Evolutionary conservation across 1,284 basidiomycete species (phyloP).

Genomic region (Cryptococcus sp.): DNA sequence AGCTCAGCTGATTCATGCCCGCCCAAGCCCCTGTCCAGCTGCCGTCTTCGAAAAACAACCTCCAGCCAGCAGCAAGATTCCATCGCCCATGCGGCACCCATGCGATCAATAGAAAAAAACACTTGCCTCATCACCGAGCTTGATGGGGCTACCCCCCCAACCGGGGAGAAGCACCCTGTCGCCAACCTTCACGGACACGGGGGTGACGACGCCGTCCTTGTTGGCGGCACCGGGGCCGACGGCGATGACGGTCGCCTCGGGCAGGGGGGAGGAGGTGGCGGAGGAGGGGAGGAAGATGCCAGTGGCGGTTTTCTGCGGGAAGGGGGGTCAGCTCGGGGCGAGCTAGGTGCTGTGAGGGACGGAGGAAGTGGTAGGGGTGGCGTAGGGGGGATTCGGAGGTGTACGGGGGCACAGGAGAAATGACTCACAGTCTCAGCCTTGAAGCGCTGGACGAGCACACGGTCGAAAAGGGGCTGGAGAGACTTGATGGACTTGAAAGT

Average conservation of each 20-base stretch:
- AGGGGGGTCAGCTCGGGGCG: neutral
- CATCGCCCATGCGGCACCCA: neutral
- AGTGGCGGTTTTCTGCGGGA: conserved; percentile 80
- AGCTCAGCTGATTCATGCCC: neutral
- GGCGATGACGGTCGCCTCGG: conserved; percentile 94
- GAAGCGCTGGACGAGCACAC: conserved; percentile 95
- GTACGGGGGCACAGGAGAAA: neutral
- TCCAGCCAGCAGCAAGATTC: neutral
- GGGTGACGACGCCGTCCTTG: conserved; percentile 77
- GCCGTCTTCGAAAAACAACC: neutral
- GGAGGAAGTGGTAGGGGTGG: neutral
- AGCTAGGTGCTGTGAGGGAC: neutral
- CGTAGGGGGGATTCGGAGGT: neutral
- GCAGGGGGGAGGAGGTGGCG: conserved; percentile 74
- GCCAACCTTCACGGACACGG: conserved; percentile 76
- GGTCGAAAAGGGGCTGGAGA: conserved; percentile 87
- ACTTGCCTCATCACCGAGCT: conserved; percentile 92
- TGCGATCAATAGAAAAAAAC: neutral
- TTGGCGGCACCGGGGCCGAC: conserved; percentile 87
- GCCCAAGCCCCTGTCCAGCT: neutral
- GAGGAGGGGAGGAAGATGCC: conserved; percentile 93
- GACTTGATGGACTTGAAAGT: conserved; percentile 95
- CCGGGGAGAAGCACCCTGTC: conserved; percentile 91
- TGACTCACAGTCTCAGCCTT: conserved; percentile 78
- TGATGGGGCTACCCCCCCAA: conserved; percentile 94